These are phyloP conservation scores for Pyrenochaeta sp. DNA, from an alignment of 2,329 filamentous ascomycete species.

Conservation along the genomic window DNA sequence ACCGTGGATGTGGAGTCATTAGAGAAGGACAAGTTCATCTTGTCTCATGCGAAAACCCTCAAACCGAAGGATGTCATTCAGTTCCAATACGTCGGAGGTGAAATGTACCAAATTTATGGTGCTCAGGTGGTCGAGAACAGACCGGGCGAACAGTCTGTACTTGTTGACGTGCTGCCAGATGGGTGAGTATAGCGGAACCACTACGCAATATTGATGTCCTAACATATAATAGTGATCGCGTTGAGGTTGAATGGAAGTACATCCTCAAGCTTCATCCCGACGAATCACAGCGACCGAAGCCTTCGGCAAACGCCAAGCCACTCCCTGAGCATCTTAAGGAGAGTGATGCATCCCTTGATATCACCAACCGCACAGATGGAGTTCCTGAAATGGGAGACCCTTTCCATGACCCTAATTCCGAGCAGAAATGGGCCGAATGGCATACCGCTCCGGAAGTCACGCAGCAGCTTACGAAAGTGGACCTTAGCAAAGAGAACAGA, in stretches of 20 bases:
- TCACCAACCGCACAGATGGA: slow-evolving; percentile 58
- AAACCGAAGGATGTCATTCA: slow-evolving; percentile 81
- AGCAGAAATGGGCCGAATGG: slow-evolving; percentile 71
- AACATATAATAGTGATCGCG: slow-evolving; percentile 63
- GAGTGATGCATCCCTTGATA: slow-evolving; percentile 53
- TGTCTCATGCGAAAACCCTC: slow-evolving; percentile 71
- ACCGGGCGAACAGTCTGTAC: slow-evolving; percentile 73
- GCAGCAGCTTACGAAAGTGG: slow-evolving; percentile 69
- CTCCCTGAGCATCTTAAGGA: slow-evolving; percentile 66
- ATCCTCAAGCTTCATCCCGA: slow-evolving; percentile 74
- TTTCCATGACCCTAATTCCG: slow-evolving; percentile 55
- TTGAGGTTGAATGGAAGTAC: slow-evolving; percentile 88
- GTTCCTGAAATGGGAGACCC: slow-evolving; percentile 56
- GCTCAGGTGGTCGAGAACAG: slow-evolving; percentile 87
- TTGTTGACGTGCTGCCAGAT: slow-evolving; percentile 84
- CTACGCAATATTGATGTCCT: slow-evolving; percentile 10
- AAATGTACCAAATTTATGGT: slow-evolving; percentile 90
- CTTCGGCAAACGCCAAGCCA: slow-evolving; percentile 74
- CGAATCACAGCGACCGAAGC: slow-evolving; percentile 76
- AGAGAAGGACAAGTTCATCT: slow-evolving; percentile 74
- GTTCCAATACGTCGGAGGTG: slow-evolving; percentile 76
- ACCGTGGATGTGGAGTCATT: slow-evolving; percentile 72
- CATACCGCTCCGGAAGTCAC: slow-evolving; percentile 58
- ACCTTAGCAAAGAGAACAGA: slow-evolving; percentile 75
- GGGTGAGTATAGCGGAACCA: slow-evolving; percentile 64